Conservation (phyloP, 1,284 basidiomycete genomes). For the Fomitopsis betulina region DNA sequence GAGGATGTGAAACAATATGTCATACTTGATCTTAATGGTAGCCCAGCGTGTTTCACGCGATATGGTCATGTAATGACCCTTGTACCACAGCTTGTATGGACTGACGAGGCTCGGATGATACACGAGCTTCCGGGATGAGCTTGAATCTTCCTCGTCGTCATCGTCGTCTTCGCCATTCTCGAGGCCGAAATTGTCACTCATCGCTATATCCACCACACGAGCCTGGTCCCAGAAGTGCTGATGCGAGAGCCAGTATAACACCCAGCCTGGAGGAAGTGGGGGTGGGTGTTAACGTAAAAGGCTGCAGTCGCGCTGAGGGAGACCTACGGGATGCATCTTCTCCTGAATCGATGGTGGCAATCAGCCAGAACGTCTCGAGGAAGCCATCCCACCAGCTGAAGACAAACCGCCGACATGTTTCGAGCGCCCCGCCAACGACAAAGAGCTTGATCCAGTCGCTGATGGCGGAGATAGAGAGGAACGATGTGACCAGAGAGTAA, state of each 20-base stretch:
- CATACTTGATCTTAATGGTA: conserved; percentile 14
- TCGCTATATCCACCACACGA: conserved; percentile 49
- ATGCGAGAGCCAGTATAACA: conserved; percentile 30
- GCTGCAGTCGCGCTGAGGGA: neutral
- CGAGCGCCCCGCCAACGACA: conserved; percentile 19
- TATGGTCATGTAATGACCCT: conserved; percentile 43
- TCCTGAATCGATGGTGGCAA: conserved; percentile 26
- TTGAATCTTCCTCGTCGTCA: conserved; percentile 20
- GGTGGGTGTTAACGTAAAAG: neutral
- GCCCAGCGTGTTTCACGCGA: conserved; percentile 31
- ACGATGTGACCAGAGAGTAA: conserved; percentile 5
- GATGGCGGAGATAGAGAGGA: conserved; percentile 15
- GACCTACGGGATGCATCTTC: conserved; percentile 19
- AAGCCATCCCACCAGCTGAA: conserved; percentile 9
- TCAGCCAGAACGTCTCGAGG: conserved; percentile 17
- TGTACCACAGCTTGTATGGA: conserved; percentile 47
- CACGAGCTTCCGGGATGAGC: conserved; percentile 30
- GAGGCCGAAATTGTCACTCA: conserved; percentile 29
- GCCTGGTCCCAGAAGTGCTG: conserved; percentile 32
- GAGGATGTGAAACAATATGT: conserved; percentile 13
- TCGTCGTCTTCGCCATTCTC: conserved; percentile 33
- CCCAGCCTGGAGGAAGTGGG: conserved; percentile 20
- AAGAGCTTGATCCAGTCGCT: conserved; percentile 28
- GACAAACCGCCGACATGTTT: conserved; percentile 12
- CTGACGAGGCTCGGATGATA: conserved; percentile 44